Percentiles rank a stretch among this genome's conserved stretches.
phyloP scores from a whole-genome alignment of 257 asterid species.

The Jacaranda mimosifolia region DNA sequence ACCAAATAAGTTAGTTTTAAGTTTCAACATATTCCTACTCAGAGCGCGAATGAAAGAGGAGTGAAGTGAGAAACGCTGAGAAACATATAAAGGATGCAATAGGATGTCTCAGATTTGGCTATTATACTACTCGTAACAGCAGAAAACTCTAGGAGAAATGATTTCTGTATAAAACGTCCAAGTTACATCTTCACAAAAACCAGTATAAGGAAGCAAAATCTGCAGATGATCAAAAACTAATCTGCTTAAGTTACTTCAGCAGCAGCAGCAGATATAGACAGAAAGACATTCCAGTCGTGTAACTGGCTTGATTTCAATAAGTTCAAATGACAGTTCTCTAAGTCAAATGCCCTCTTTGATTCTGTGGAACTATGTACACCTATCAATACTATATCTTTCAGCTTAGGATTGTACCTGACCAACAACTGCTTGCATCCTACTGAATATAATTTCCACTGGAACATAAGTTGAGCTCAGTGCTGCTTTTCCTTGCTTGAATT shows the following conservation, averaged over 20 bases:
- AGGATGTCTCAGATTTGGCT: too few species aligned
- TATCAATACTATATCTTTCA: not conserved
- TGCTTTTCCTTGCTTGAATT: constrained; percentile 22
- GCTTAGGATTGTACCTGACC: constrained; percentile 31
- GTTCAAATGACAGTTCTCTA: not conserved
- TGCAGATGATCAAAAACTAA: not conserved
- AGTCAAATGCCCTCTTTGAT: too few species aligned
- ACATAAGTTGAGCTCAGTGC: constrained; percentile 50
- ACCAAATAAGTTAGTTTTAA: too few species aligned
- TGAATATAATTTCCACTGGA: constrained; percentile 59
- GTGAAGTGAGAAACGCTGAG: too few species aligned
- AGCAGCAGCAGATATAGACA: constrained; percentile 3
- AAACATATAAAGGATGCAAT: too few species aligned
- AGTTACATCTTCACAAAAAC: constrained; percentile 18
- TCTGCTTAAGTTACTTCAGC: constrained; percentile 12
- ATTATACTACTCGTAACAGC: too few species aligned
- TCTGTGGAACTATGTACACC: not conserved
- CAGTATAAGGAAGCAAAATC: not conserved
- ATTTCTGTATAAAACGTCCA: not conserved
- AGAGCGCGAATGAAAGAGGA: too few species aligned
- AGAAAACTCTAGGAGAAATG: too few species aligned
- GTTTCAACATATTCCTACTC: too few species aligned
- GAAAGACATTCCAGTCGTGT: not conserved
- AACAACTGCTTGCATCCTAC: constrained; percentile 52
- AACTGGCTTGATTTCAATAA: not conserved